Evolutionary conservation across 177 flowering plant species (phyloP).

Genomic region (Telopea speciosissima): DNA sequence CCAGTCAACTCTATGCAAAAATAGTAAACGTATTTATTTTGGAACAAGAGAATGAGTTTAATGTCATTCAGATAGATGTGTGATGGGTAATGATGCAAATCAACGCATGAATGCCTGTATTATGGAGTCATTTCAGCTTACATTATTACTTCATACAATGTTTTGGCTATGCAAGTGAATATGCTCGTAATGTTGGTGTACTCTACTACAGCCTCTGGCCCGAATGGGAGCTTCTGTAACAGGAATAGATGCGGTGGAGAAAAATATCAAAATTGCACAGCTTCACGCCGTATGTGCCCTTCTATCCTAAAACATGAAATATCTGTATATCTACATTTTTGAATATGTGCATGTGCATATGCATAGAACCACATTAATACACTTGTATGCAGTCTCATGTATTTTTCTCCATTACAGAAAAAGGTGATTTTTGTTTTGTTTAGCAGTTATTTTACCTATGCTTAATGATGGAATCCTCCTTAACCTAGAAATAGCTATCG

Average conservation of each 20-base stretch:
- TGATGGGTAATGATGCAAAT: neutral
- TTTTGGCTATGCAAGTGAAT: neutral
- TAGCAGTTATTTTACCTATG: no score
- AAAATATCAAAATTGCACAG: constrained; percentile 80
- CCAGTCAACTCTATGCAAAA: neutral
- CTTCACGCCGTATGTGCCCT: constrained; percentile 73
- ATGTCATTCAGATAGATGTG: neutral
- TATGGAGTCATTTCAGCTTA: neutral
- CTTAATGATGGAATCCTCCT: neutral
- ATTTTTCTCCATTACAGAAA: no score
- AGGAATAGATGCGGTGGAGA: constrained; percentile 93
- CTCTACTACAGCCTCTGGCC: constrained; percentile 74
- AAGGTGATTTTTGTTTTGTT: no score
- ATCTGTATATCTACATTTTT: neutral
- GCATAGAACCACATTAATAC: neutral
- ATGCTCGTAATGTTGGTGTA: neutral
- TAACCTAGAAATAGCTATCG: neutral
- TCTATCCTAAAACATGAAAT: neutral
- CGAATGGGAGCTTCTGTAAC: constrained; percentile 95
- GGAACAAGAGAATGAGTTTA: neutral
- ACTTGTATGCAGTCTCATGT: neutral
- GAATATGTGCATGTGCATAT: neutral
- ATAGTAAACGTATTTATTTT: neutral
- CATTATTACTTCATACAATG: neutral
- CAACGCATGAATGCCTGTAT: neutral